phyloP scores from a whole-genome alignment of 2,329 filamentous ascomycete genomes.

The Phyllosticta paracitricarpa region DNA sequence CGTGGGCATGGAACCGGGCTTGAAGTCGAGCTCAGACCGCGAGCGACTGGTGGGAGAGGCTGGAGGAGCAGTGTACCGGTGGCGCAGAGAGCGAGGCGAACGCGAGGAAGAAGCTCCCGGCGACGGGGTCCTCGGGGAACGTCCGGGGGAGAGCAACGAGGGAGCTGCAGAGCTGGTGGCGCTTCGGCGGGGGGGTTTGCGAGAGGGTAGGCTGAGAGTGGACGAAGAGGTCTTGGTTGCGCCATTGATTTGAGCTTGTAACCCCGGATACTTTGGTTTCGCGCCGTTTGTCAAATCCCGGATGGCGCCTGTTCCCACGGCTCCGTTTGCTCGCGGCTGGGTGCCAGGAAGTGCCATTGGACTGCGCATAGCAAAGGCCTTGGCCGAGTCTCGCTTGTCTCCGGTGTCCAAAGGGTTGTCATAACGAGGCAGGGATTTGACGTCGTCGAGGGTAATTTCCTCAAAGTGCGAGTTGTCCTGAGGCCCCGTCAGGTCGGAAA shows the following conservation, averaged over 20 bases:
- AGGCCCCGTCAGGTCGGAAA: conserved; percentile 48
- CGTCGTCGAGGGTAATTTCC: conserved; percentile 78
- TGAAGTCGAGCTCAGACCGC: conserved; percentile 20
- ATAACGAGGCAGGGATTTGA: conserved; percentile 31
- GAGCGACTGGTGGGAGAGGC: conserved; percentile 18
- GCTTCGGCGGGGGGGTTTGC: conserved; percentile 28
- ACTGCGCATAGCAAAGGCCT: conserved; percentile 3
- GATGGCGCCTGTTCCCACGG: conserved; percentile 18
- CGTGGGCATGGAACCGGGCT: conserved; percentile 19
- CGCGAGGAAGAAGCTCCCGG: conserved; percentile 19
- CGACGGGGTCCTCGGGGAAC: conserved; percentile 27
- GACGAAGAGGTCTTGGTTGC: conserved; percentile 7
- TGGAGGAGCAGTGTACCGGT: conserved; percentile 8
- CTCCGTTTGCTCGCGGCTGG: background rate
- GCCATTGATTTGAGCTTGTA: conserved; percentile 29
- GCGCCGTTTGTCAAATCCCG: conserved; percentile 28
- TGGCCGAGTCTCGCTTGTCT: conserved; percentile 5
- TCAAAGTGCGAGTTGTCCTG: conserved; percentile 80
- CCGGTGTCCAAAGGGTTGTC: background rate
- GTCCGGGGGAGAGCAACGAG: conserved; percentile 21
- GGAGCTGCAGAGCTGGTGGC: conserved; percentile 31
- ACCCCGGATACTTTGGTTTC: conserved; percentile 30
- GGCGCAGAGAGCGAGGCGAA: conserved; percentile 19
- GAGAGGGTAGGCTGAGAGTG: conserved; percentile 29
- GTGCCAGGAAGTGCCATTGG: conserved; percentile 5